Conservation (phyloP, 768 basidiomycete genomes). For the Lyophyllum decastes region DNA sequence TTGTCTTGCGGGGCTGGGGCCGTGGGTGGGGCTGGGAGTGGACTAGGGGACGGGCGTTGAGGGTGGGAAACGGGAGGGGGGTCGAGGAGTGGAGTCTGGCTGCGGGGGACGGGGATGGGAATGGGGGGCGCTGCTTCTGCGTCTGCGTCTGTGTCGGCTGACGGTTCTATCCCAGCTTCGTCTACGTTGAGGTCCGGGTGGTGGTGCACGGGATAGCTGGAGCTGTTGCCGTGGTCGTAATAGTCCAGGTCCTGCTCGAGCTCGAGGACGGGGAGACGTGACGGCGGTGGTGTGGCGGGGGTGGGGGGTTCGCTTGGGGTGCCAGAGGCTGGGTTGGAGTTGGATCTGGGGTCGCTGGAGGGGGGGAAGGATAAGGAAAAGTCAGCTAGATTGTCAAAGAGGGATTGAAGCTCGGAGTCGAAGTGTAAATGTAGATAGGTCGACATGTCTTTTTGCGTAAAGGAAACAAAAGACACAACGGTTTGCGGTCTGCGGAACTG, state of each 20-base stretch:
- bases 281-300: not conserved
- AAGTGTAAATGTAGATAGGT: not conserved
- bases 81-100: constrained; percentile 5
- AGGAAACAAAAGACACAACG: too few relatives aligned
- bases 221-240: not conserved
- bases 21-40: not conserved
- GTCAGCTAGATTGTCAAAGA: not conserved
- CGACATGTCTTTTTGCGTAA: too few relatives aligned
- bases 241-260: not conserved
- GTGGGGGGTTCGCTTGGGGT: not conserved
- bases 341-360: not conserved
- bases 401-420: not conserved
- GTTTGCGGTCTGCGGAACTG: too few relatives aligned
- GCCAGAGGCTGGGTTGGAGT: too few relatives aligned
- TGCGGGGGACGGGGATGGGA: constrained; percentile 11
- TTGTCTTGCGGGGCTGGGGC: too few relatives aligned
- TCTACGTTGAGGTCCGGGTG: not conserved
- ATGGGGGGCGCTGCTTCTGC: constrained; percentile 3
- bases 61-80: not conserved
- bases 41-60: not conserved
- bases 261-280: not conserved
- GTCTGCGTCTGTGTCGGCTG: not conserved
- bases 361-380: not conserved
- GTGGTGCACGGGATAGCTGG: not conserved
- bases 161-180: not conserved